Evolutionary conservation across 2,329 filamentous ascomycete genomes (phyloP), one percentile per base, ranked within the genome.

Genomic region (Hirsutella thompsonii): DNA sequence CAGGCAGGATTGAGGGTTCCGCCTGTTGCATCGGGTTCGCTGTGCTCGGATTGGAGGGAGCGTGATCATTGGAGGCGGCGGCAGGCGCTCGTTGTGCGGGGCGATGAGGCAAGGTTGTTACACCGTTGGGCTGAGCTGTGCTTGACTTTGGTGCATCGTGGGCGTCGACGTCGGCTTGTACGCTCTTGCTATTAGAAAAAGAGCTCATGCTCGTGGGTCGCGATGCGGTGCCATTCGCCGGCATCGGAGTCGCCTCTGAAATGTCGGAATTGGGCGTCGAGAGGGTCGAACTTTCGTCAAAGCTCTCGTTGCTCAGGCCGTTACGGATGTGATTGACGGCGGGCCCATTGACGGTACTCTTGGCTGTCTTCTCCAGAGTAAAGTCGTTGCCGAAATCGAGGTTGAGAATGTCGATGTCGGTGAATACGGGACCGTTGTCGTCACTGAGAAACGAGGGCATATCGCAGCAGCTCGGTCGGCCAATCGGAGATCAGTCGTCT

Each of bases 401-500:
- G 42, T 68, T 56, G 47, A 70, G 56, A 43, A 69, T 56, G 47
- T 66, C 64, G 44, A 60, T 52, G 52, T 63, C 58, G 44, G 59
- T 59, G 42, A 64, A 64, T 48, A 61, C 58, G 48, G 58, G 59
- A 49, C 61, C 58, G 57, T 57, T 62, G 46, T 66, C 59, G 57
- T 70, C 62, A 55, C 63, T 62, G 49, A 73, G 54, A 56, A 72
- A 74, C 48, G 70, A 72, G 62, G 71, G 71, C 71, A 75, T 75
- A 51, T 59, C 59, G 57, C 45, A 43, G 40, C 41, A 19, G 11
- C 8, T 23, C 8, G 29, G 32, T 16, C 13, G 19, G 37, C 32
- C 29, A 30, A n/a, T 34, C 32, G 14, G n/a, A 3, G 9, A 16
- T 4, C 9, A 16, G n/a, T 3, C 16, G 32, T 34, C 32, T 14